These are phyloP conservation scores for Setaria viridis DNA, from an alignment of 202 grass and related monocot genomes.

Conservation along the genomic window DNA sequence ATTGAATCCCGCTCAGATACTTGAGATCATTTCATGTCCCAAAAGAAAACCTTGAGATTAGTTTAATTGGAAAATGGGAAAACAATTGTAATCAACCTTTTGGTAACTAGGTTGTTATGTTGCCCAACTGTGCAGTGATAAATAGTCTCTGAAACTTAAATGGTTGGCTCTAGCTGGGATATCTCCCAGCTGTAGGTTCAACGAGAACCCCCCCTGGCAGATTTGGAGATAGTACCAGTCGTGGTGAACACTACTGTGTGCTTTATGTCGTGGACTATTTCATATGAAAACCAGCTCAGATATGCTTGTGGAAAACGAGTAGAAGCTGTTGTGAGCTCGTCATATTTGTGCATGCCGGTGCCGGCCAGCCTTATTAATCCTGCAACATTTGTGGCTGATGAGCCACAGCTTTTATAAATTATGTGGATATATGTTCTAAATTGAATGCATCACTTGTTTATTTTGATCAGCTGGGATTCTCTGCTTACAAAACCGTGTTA, in stretches of 20 bases:
- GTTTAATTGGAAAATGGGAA: conserved; percentile 23
- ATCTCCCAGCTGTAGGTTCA: conserved; percentile 22
- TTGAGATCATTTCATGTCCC: conserved; percentile 22
- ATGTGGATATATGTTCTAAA: not conserved
- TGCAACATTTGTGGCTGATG: too few species aligned
- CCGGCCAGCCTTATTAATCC: not conserved
- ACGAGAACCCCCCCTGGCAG: not conserved
- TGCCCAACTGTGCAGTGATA: conserved; percentile 32
- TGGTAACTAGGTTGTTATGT: not conserved
- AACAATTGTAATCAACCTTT: conserved; percentile 16
- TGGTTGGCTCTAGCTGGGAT: conserved; percentile 28
- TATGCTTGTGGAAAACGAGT: not conserved
- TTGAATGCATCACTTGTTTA: conserved; percentile 22
- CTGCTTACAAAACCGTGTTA: conserved; percentile 18
- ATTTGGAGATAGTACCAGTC: conserved; percentile 19
- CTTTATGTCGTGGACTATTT: not conserved
- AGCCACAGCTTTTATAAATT: not conserved
- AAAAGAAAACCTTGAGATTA: not conserved
- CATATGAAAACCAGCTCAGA: not conserved
- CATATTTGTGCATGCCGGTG: not conserved
- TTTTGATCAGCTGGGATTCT: not conserved
- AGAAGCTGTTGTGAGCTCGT: not conserved
- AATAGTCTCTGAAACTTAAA: not conserved
- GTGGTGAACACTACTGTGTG: conserved; percentile 38
- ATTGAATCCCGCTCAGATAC: conserved; percentile 21